Percentiles rank a stretch among this genome's conserved stretches.
Evolutionary conservation across 2,329 filamentous ascomycete genomes (phyloP).

Genomic region (Colletotrichum lupini): DNA sequence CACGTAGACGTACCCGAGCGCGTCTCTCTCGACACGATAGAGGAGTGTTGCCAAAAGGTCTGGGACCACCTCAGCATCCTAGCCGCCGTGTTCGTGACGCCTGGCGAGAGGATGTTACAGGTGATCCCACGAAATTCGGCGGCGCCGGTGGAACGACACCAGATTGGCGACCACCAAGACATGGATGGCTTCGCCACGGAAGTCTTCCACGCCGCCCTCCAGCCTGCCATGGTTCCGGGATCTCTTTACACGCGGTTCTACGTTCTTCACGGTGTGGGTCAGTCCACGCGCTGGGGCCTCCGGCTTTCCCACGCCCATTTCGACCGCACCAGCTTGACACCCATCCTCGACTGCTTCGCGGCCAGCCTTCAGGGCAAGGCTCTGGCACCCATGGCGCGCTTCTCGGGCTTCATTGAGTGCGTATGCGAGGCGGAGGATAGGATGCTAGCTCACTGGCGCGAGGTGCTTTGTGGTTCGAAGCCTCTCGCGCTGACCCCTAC

Average conservation of each 20-base stretch:
- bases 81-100: background rate
- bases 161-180: background rate
- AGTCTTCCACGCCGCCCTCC: background rate
- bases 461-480: background rate
- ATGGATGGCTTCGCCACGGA: background rate
- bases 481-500: background rate
- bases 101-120: background rate
- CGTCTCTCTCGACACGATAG: background rate
- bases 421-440: background rate
- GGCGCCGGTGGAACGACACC: background rate
- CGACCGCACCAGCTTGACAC: background rate
- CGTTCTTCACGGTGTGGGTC: background rate
- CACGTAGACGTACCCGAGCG: background rate
- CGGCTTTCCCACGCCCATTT: background rate
- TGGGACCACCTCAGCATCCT: background rate
- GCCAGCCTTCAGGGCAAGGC: background rate
- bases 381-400: background rate
- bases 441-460: background rate
- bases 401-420: background rate
- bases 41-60: background rate
- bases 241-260: background rate
- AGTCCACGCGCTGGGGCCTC: background rate
- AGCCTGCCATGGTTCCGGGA: background rate
- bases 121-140: background rate
- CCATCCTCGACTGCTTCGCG: background rate